Conservation (phyloP, 768 basidiomycete genomes). For the Tulasnella sp. region DNA sequence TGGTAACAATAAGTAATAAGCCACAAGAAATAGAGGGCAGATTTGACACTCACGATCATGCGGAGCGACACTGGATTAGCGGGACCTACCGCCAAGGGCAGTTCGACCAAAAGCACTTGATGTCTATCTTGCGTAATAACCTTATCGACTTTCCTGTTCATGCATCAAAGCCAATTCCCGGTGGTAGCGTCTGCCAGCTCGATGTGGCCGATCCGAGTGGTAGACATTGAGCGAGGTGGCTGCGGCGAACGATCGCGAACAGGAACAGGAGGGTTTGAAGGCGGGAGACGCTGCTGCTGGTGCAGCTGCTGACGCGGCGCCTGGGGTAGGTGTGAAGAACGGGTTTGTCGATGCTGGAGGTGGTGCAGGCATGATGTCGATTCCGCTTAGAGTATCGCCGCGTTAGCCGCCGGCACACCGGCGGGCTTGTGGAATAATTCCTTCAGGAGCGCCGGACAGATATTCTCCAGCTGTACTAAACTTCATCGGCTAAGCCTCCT, state of each 20-base stretch:
- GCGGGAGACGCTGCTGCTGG: background rate
- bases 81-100: background rate
- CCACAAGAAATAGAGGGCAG: too few species aligned
- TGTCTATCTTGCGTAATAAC: background rate
- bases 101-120: background rate
- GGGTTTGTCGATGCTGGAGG: background rate
- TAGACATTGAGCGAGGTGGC: background rate
- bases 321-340: background rate
- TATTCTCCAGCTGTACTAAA: background rate
- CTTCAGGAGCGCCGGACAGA: conserved; percentile 3
- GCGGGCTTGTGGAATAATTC: background rate
- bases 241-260: background rate
- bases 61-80: background rate
- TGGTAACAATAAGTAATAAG: too few species aligned
- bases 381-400: background rate
- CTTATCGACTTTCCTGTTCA: background rate
- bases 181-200: background rate
- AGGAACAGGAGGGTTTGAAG: background rate
- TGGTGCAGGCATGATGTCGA: background rate
- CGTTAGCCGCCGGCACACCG: background rate
- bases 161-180: background rate
- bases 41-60: background rate
- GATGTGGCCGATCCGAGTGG: background rate
- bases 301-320: background rate
- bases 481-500: background rate